These are phyloP conservation scores for Aplosporella prunicola DNA, from an alignment of 2,329 filamentous ascomycete species.

Conservation along the genomic window DNA sequence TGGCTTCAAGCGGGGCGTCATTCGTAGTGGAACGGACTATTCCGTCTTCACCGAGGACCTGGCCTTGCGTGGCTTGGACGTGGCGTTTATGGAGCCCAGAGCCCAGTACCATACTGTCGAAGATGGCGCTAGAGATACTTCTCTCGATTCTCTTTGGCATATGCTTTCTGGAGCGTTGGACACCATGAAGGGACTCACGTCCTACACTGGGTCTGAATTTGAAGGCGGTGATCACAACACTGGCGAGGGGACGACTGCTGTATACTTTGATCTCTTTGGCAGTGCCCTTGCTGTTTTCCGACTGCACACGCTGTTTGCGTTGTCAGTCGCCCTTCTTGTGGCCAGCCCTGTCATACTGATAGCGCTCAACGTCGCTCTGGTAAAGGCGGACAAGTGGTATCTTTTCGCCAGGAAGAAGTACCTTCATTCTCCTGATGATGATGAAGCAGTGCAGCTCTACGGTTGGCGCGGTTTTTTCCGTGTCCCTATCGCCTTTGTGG, in stretches of 20 bases:
- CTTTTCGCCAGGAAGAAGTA: constrained; percentile 62
- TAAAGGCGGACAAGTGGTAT: constrained; percentile 74
- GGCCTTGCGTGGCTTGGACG: constrained; percentile 78
- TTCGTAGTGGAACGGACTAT: constrained; percentile 85
- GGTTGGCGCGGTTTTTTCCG: constrained; percentile 78
- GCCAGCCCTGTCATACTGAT: constrained; percentile 66
- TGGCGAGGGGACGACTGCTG: constrained; percentile 57
- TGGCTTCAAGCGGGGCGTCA: constrained; percentile 68
- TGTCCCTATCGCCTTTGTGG: constrained; percentile 64
- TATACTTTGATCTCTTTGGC: constrained; percentile 94
- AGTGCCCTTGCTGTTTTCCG: constrained; percentile 67
- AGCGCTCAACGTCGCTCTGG: constrained; percentile 57
- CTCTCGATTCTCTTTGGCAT: constrained; percentile 69
- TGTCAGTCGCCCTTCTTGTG: constrained; percentile 75
- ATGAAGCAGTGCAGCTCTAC: constrained; percentile 53
- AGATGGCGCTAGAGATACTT: constrained; percentile 74
- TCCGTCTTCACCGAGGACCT: constrained; percentile 67
- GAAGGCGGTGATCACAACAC: constrained; percentile 53
- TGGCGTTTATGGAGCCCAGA: constrained; percentile 83
- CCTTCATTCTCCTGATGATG: constrained; percentile 49
- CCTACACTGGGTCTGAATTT: constrained; percentile 58
- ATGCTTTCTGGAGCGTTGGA: constrained; percentile 81
- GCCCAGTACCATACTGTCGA: constrained; percentile 84
- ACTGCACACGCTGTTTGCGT: constrained; percentile 71
- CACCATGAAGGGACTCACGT: constrained; percentile 62